Base-by-base conservation (phyloP, 2,329 filamentous ascomycete genomes). In the Fusarium heterosporum region DNA sequence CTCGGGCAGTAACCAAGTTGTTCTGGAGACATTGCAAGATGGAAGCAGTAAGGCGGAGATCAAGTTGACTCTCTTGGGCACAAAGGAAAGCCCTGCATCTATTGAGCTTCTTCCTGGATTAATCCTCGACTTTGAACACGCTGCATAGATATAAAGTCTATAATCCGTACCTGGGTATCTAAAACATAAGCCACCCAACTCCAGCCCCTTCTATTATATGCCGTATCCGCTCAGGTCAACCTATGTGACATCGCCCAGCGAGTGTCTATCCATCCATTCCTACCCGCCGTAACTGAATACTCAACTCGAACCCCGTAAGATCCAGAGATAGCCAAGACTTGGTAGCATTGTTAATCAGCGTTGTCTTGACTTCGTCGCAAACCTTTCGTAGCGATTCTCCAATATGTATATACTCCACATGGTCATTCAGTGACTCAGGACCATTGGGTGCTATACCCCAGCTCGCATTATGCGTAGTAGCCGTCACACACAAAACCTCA, bases 51-150 rank as follows among this genome's bases (percentile, higher is more conserved):
- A 64, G n/a, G 43, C 58, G 12, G 61, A 71, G 29, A 61, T 73
- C 3, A 65, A 45, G n/a, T 45, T 73, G 38, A 69, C 71, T 8
- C 55, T 73, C 1, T 8, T 72, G 17, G 71, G 71, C 2, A 72
- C 63, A 11, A 50, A 59, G n/a, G 49, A 69, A 16, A 73, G 71
- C 19, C 71, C 71, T 13, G 47, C 62, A 50, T 67, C 57, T 6
- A 60, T 73, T 11, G 57, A 73, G 29, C 41, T 73, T 25, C 57
- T 73, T 34, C 68, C 71, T 3, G 68, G 71, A 1, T n/a, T 73
- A 11, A 49, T 64, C 9, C n/a, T 73, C 0, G 66, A 71, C 14
- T 70, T 73, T 60, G 68, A 73, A 19, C 36, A 40, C 10, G 16
- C 45, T 11, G 54, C 40, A 25, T 63, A 69, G 22, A 16, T 41